Evolutionary conservation across 2,329 filamentous ascomycete genomes (phyloP), one percentile per base, ranked within the genome.

Genomic region (Graphium sp.): DNA sequence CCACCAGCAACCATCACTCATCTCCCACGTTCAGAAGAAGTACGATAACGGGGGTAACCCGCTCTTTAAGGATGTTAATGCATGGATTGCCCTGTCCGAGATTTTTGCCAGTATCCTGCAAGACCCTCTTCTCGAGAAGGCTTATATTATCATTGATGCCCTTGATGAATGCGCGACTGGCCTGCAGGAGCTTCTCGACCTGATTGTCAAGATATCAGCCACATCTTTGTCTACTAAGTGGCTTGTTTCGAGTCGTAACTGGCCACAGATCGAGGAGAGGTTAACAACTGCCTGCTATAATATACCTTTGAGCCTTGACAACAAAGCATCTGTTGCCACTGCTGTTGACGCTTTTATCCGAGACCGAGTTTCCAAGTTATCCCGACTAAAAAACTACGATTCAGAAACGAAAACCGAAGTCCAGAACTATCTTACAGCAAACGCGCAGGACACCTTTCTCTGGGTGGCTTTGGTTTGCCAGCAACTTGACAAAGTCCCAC

Each of bases 191-290:
- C 49, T 62, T 4, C 39, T 62, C 9, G 25, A 47, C 1, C 34
- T 57, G 9, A 46, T 60, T 26, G 26, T 37, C 10, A 28, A 42
- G 13, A 18, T 11, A 16, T 13, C n/a, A n/a, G 21, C 18, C 14
- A 18, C 21, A 18, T 35, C 27, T 0, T 43, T 37, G 9, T 30
- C 33, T 1, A 38, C 49, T 2, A 63, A 56, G 34, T 60, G 54
- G 49, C 32, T 63, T 11, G 33, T 57, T 0, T 55, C 55, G 0
- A 62, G 59, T 29, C 58, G 59, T 4, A 58, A 60, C 16, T 43
- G 34, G 40, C 37, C 32, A 0, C 35, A 40, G 1, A 58, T 63
- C 24, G 42, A 56, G 28, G 33, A 46, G 16, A 27, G 14, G 24
- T 26, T 26, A n/a, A 15, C 24, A 10, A 7, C 14, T 14, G 6